Evolutionary conservation across 2,329 filamentous ascomycete species (phyloP).

Genomic region (Colletotrichum liaoningense): DNA sequence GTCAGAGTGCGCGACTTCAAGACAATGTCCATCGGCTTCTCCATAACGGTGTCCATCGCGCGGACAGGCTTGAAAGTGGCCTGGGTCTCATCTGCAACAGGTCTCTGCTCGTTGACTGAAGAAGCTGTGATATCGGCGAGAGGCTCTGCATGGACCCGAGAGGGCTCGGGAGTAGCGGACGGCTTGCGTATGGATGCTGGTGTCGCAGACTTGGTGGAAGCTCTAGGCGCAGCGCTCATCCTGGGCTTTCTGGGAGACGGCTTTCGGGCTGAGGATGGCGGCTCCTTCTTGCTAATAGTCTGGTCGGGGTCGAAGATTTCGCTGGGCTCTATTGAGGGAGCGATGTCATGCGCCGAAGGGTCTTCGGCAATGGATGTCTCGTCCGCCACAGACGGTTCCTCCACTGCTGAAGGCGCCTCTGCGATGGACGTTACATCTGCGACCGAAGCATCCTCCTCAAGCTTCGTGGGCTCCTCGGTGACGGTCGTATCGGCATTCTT

Average conservation of each 20-base stretch:
- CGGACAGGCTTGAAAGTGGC: slow-evolving; percentile 76
- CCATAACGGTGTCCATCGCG: slow-evolving; percentile 80
- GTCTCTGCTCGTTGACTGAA: slow-evolving; percentile 71
- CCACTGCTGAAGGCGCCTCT: neutral
- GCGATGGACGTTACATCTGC: neutral
- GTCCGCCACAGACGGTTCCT: slow-evolving; percentile 39
- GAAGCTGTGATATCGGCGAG: slow-evolving; percentile 79
- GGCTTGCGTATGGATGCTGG: slow-evolving; percentile 56
- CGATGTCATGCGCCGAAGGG: slow-evolving; percentile 9
- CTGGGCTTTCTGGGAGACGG: slow-evolving; percentile 69
- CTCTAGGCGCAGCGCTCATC: slow-evolving; percentile 65
- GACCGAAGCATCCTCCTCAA: slow-evolving; percentile 4
- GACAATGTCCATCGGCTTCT: slow-evolving; percentile 94
- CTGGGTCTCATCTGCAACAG: slow-evolving; percentile 58
- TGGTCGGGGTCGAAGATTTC: slow-evolving; percentile 48
- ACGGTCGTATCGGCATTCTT: slow-evolving; percentile 52
- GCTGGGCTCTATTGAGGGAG: slow-evolving; percentile 46
- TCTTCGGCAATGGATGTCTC: slow-evolving; percentile 57
- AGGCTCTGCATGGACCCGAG: slow-evolving; percentile 64
- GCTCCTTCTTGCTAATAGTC: slow-evolving; percentile 44
- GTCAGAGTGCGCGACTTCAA: slow-evolving; percentile 83
- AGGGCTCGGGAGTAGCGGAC: slow-evolving; percentile 67
- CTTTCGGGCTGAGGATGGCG: slow-evolving; percentile 49
- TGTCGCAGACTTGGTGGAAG: slow-evolving; percentile 50
- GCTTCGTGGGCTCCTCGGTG: neutral